Conservation (phyloP, 768 basidiomycete species). For the Rhizopogon salebrosus region DNA sequence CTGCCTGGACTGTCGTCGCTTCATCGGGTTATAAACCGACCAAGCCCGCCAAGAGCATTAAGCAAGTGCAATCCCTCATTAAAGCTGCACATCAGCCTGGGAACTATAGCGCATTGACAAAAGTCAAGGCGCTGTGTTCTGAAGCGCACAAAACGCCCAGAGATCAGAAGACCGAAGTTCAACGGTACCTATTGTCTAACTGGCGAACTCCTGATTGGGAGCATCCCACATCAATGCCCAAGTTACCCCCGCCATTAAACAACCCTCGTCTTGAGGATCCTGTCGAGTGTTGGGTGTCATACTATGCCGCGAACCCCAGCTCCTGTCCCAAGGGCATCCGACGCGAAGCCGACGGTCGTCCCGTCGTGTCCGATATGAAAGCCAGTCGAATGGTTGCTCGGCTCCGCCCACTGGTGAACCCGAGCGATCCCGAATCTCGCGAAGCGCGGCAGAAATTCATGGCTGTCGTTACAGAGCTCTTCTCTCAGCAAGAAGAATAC, state of each 20-base stretch:
- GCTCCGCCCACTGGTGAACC: conserved; percentile 35
- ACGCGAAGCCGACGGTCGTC: conserved; percentile 31
- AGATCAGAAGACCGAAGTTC: conserved; percentile 40
- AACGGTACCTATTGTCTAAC: conserved; percentile 35
- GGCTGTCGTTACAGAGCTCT: conserved; percentile 33
- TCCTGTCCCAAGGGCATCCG: conserved; percentile 47
- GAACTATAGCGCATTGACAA: conserved; percentile 34
- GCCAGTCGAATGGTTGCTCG: conserved; percentile 45
- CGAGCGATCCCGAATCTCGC: conserved; percentile 26
- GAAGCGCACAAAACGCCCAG: conserved; percentile 40
- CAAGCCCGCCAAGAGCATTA: conserved; percentile 32
- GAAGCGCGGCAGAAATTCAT: conserved; percentile 36
- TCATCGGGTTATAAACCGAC: conserved; percentile 10
- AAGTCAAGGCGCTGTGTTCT: conserved; percentile 40
- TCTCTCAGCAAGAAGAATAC: conserved; percentile 37
- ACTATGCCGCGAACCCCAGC: conserved; percentile 37
- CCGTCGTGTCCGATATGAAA: conserved; percentile 37
- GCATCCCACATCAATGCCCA: conserved; percentile 15
- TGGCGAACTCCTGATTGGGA: conserved; percentile 40
- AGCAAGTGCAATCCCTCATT: conserved; percentile 39
- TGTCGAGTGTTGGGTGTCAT: conserved; percentile 41
- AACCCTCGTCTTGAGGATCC: conserved; percentile 45
- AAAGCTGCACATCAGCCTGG: conserved; percentile 38
- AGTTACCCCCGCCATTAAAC: conserved; percentile 22
- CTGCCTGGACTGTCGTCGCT: conserved; percentile 18